A percentile compares a stretch with the other conserved stretches of the same genome.
These are phyloP conservation scores for Trypanosoma theileri DNA, from an alignment of 208 protist species.

Conservation along the genomic window DNA sequence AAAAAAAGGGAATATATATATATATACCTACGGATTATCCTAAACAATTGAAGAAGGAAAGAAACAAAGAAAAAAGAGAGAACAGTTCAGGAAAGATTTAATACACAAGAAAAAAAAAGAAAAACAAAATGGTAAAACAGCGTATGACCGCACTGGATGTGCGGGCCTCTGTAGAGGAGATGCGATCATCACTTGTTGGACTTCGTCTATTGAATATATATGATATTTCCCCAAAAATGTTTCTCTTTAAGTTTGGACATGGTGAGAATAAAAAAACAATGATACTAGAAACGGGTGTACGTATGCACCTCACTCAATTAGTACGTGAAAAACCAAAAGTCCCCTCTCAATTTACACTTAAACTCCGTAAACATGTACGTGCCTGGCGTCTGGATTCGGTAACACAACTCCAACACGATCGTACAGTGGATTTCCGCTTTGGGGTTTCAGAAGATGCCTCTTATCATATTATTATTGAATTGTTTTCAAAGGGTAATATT, in stretches of 20 bases:
- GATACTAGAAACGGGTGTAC: conserved; percentile 92
- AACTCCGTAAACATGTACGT: conserved; percentile 96
- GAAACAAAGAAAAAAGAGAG: neutral
- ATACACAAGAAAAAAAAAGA: neutral
- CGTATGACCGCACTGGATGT: conserved; percentile 94
- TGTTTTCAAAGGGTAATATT: conserved; percentile 96
- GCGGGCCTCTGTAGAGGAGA: conserved; percentile 84
- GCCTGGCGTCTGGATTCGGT: conserved; percentile 91
- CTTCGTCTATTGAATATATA: conserved; percentile 95
- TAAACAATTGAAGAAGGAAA: too few relatives aligned
- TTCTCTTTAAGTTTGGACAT: conserved; percentile 94
- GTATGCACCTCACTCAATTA: conserved; percentile 92
- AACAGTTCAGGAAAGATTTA: neutral
- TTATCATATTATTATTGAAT: conserved; percentile 87
- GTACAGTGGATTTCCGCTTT: conserved; percentile 95
- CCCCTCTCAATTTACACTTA: conserved; percentile 91
- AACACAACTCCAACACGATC: conserved; percentile 94
- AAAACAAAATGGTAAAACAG: conserved; percentile 78
- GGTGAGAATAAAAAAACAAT: conserved; percentile 88
- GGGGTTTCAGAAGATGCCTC: conserved; percentile 77
- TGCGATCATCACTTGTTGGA: conserved; percentile 78
- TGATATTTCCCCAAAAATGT: conserved; percentile 91
- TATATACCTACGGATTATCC: too few relatives aligned
- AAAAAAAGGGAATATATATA: too few relatives aligned
- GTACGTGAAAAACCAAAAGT: conserved; percentile 90